phyloP scores from a whole-genome alignment of 306 rosid species.

The Herpetospermum pedunculosum region DNA sequence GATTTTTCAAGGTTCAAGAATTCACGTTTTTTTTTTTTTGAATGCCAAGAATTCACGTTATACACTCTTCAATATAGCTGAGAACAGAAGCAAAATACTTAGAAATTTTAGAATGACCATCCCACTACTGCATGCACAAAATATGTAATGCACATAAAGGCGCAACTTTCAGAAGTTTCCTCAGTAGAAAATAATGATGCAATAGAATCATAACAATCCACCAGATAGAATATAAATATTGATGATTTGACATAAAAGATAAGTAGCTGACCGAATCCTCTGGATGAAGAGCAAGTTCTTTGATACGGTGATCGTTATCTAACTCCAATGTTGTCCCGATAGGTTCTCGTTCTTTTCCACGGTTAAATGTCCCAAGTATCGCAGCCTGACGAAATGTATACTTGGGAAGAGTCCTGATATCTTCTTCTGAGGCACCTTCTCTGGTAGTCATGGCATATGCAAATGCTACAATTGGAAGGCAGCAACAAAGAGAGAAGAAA shows the following conservation, averaged over 20 bases:
- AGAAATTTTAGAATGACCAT: background rate
- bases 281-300: slow-evolving; percentile 47
- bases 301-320: slow-evolving; percentile 23
- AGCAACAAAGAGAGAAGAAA: slow-evolving; percentile 62
- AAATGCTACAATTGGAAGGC: slow-evolving; percentile 57
- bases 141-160: background rate
- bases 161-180: background rate
- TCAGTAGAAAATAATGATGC: background rate
- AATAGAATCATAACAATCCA: background rate
- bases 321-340: slow-evolving; percentile 17
- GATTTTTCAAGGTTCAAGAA: background rate
- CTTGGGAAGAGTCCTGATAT: slow-evolving; percentile 58
- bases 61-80: background rate
- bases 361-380: slow-evolving; percentile 21
- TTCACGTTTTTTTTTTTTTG: too few species aligned
- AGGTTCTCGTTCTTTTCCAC: slow-evolving; percentile 24
- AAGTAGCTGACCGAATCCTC: slow-evolving; percentile 73
- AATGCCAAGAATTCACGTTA: too few species aligned
- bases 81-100: background rate
- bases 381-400: slow-evolving; percentile 51
- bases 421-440: slow-evolving; percentile 82
- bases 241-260: slow-evolving; percentile 9
- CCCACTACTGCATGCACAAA: background rate
- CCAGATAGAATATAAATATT: background rate
- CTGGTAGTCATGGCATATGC: slow-evolving; percentile 57